These are phyloP conservation scores for Fomitopsis schrenkii DNA, from an alignment of 1,284 basidiomycete genomes.

Conservation along the genomic window DNA sequence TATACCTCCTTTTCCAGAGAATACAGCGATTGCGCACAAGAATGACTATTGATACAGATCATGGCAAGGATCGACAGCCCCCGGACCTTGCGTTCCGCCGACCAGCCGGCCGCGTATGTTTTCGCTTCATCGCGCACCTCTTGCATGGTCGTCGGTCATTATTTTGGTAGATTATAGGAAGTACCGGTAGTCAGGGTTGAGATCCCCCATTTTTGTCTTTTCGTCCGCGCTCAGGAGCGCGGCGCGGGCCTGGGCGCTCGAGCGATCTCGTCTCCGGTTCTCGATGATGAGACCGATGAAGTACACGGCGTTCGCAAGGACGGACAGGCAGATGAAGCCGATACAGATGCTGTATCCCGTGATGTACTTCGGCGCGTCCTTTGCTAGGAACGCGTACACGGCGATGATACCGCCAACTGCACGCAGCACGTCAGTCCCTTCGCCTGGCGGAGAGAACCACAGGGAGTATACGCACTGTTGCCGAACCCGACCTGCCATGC, in stretches of 20 bases:
- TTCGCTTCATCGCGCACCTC: background rate
- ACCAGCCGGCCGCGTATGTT: background rate
- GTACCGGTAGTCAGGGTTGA: slow-evolving; percentile 26
- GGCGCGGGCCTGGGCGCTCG: slow-evolving; percentile 10
- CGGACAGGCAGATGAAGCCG: slow-evolving; percentile 24
- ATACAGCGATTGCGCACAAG: too few relatives aligned
- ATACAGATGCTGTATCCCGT: slow-evolving; percentile 27
- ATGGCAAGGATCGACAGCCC: too few relatives aligned
- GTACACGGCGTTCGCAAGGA: slow-evolving; percentile 22
- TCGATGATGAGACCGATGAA: slow-evolving; percentile 20
- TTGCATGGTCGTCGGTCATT: background rate
- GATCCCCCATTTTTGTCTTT: slow-evolving; percentile 26
- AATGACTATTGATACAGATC: too few relatives aligned
- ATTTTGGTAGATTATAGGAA: slow-evolving; percentile 7
- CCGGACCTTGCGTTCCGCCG: background rate
- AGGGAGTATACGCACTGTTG: slow-evolving; percentile 17
- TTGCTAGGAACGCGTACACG: slow-evolving; percentile 27
- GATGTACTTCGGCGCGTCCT: slow-evolving; percentile 27
- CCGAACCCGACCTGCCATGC: slow-evolving; percentile 30
- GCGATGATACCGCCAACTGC: slow-evolving; percentile 29
- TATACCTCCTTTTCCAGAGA: too few relatives aligned
- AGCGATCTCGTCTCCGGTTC: slow-evolving; percentile 22
- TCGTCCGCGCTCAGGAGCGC: slow-evolving; percentile 21
- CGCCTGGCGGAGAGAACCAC: background rate
- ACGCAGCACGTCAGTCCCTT: background rate